Evolutionary conservation across 768 basidiomycete species (phyloP).

Genomic region (Mycena indigotica): DNA sequence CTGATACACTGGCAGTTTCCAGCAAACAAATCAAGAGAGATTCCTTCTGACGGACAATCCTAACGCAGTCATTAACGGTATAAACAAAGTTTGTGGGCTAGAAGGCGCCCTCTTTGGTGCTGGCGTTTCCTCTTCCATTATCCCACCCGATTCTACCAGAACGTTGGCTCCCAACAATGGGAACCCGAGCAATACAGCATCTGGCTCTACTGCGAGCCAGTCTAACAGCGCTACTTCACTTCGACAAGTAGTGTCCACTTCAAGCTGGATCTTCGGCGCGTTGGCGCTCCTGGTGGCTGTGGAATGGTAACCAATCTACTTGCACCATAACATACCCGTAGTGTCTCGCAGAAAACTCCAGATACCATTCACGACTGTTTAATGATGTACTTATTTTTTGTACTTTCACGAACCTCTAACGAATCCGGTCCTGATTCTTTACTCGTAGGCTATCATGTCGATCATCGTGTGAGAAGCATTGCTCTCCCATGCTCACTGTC

Average conservation of each 20-base stretch:
- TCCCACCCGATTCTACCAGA: conserved; percentile 18
- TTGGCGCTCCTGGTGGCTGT: not conserved
- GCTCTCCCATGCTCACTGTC: no score
- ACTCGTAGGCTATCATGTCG: no score
- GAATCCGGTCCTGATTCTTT: no score
- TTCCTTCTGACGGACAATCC: conserved; percentile 50
- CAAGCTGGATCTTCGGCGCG: not conserved
- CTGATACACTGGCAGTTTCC: conserved; percentile 44
- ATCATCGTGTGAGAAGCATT: no score
- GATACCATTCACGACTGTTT: no score
- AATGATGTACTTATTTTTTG: no score
- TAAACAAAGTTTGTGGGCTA: conserved; percentile 55
- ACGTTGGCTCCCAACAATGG: no score
- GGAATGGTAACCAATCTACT: not conserved
- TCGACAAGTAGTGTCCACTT: not conserved
- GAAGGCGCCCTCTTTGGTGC: conserved; percentile 55
- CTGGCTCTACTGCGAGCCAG: not conserved
- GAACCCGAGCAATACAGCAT: no score
- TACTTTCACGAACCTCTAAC: no score
- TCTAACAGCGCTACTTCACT: not conserved
- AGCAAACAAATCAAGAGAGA: conserved; percentile 57
- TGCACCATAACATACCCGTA: no score
- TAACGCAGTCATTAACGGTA: conserved; percentile 49
- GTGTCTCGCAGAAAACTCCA: no score
- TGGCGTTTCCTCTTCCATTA: conserved; percentile 39